Evolutionary conservation across 805 yeast species (phyloP).

Genomic region (Candida sanyiensis): DNA sequence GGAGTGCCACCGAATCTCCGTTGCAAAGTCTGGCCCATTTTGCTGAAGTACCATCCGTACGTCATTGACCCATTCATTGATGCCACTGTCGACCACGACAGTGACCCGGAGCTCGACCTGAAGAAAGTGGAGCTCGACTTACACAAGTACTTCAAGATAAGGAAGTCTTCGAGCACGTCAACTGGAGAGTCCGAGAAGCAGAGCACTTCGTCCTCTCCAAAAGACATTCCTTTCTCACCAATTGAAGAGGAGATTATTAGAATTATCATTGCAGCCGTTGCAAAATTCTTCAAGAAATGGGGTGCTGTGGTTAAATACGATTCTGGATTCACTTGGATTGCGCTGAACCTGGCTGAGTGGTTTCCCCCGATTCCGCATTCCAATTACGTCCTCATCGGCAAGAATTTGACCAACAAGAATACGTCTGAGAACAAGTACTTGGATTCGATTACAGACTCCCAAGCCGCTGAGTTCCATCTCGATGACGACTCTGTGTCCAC

Average conservation of each 20-base stretch:
- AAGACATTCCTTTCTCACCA: slow-evolving; percentile 20
- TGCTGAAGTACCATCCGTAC: slow-evolving; percentile 79
- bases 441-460: slow-evolving; percentile 14
- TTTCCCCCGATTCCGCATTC: slow-evolving; percentile 44
- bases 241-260: slow-evolving; percentile 50
- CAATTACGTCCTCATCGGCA: slow-evolving; percentile 23
- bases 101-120: slow-evolving; percentile 25
- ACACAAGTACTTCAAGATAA: slow-evolving; percentile 49
- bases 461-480: slow-evolving; percentile 17
- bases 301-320: slow-evolving; percentile 72
- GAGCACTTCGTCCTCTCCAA: slow-evolving; percentile 9
- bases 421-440: slow-evolving; percentile 19
- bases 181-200: neutral
- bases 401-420: slow-evolving; percentile 18
- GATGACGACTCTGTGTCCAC: slow-evolving; percentile 19
- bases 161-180: slow-evolving; percentile 12
- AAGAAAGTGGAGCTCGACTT: slow-evolving; percentile 48
- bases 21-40: slow-evolving; percentile 76
- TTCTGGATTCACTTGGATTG: slow-evolving; percentile 82
- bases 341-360: slow-evolving; percentile 86
- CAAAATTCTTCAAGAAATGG: slow-evolving; percentile 70
- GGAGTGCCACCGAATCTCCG: slow-evolving; percentile 85
- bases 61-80: slow-evolving; percentile 72
- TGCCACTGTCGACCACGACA: slow-evolving; percentile 32
- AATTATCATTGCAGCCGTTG: slow-evolving; percentile 53